Percentiles rank a stretch among this genome's conserved stretches.
Evolutionary conservation across 2,329 filamentous ascomycete species (phyloP).

Genomic region (Pyrenophora seminiperda): DNA sequence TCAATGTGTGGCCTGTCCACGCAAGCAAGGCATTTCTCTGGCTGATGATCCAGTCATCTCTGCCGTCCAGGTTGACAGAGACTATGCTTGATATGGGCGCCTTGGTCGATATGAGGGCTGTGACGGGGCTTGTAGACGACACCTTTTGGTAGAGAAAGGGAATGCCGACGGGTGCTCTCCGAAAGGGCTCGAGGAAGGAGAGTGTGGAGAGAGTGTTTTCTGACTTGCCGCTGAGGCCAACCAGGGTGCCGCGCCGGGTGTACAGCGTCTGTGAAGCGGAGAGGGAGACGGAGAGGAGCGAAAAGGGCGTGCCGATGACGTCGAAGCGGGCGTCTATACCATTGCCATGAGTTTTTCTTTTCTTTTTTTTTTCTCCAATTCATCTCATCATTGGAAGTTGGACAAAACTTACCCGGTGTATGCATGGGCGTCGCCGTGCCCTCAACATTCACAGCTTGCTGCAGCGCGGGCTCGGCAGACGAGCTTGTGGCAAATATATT

Average conservation of each 20-base stretch:
- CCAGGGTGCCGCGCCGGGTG: conserved; percentile 87
- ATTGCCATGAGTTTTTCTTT: conserved; percentile 1
- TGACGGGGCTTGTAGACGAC: conserved; percentile 84
- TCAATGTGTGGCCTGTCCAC: conserved; percentile 90
- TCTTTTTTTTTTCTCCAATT: too few relatives aligned
- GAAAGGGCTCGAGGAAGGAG: conserved; percentile 81
- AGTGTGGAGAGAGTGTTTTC: conserved; percentile 92
- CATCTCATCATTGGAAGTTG: background rate
- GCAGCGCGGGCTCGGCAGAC: conserved; percentile 48
- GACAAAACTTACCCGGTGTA: conserved; percentile 32
- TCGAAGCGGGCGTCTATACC: conserved; percentile 91
- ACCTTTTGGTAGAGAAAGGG: conserved; percentile 93
- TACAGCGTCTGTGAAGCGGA: conserved; percentile 94
- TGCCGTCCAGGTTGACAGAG: conserved; percentile 87
- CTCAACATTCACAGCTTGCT: conserved; percentile 33
- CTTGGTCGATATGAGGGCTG: conserved; percentile 85
- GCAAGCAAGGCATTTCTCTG: conserved; percentile 89
- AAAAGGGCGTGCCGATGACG: conserved; percentile 88
- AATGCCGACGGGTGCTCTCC: conserved; percentile 78
- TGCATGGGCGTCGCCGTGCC: conserved; percentile 28
- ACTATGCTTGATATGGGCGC: conserved; percentile 85
- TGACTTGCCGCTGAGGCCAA: conserved; percentile 85
- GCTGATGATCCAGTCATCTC: conserved; percentile 91
- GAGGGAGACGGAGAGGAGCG: conserved; percentile 88
- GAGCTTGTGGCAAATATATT: conserved; percentile 54